These are phyloP conservation scores for Tilletia indica DNA, from an alignment of 1,284 basidiomycete species.

Conservation along the genomic window DNA sequence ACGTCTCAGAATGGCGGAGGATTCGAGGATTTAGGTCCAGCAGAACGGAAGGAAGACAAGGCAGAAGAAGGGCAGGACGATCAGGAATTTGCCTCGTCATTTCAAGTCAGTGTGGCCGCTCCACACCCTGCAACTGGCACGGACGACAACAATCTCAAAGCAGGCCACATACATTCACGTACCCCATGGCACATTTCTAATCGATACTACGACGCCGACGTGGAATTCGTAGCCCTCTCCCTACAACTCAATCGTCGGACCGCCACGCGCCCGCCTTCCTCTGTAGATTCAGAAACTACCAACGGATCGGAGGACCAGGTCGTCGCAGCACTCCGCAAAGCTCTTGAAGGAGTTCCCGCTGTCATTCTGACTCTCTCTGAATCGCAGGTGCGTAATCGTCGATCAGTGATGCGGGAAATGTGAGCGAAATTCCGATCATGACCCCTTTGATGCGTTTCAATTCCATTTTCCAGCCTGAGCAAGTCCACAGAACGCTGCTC, in stretches of 20 bases:
- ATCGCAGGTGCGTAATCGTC: constrained; percentile 15
- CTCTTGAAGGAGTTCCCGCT: constrained; percentile 21
- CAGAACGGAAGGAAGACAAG: too few relatives aligned
- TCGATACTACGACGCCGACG: constrained; percentile 43
- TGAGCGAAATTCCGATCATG: too few relatives aligned
- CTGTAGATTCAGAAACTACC: too few relatives aligned
- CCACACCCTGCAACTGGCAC: background rate
- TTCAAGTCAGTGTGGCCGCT: background rate
- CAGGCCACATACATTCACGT: background rate
- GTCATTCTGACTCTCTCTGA: constrained; percentile 20
- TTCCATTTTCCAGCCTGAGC: background rate
- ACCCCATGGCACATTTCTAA: constrained; percentile 40
- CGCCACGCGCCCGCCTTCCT: background rate
- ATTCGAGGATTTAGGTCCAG: too few relatives aligned
- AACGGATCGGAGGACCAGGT: constrained; percentile 5
- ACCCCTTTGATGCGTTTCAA: too few relatives aligned
- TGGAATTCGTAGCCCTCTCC: constrained; percentile 24
- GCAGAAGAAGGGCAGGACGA: too few relatives aligned
- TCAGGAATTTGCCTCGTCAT: background rate
- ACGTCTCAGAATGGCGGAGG: too few relatives aligned
- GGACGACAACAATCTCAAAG: background rate
- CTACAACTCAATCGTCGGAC: background rate
- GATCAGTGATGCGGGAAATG: background rate
- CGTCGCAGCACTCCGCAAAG: background rate
- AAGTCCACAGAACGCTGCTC: background rate